These are phyloP conservation scores for Triticum monococcum DNA, from an alignment of 176 grass and related monocot species.

Conservation along the genomic window DNA sequence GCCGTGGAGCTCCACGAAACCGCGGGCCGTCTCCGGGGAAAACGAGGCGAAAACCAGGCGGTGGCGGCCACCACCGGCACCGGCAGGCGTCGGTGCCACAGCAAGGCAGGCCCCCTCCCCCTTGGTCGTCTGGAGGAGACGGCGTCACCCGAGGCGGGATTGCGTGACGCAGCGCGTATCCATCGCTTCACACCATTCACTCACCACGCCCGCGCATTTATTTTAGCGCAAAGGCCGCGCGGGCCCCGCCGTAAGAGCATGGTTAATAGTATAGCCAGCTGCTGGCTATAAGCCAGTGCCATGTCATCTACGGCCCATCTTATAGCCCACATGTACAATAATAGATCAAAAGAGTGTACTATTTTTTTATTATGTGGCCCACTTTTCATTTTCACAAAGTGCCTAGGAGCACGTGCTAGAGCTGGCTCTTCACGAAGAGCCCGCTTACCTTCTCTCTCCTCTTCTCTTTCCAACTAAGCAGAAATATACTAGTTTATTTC, in stretches of 20 bases:
- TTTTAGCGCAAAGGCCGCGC: conserved; percentile 19
- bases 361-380: too few relatives aligned
- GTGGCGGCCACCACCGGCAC: conserved; percentile 34
- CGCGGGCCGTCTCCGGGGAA: not conserved
- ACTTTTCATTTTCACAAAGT: too few relatives aligned
- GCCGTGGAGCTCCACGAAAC: not conserved
- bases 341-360: too few relatives aligned
- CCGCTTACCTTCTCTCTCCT: too few relatives aligned
- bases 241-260: conserved; percentile 15
- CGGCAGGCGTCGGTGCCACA: conserved; percentile 31
- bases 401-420: too few relatives aligned
- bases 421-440: too few relatives aligned
- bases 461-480: too few relatives aligned
- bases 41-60: not conserved
- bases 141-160: not conserved
- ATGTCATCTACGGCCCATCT: too few relatives aligned
- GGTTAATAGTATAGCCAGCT: too few relatives aligned
- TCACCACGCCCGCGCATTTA: conserved; percentile 16
- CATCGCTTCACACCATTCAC: conserved; percentile 10
- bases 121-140: not conserved
- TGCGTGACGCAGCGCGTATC: conserved; percentile 32
- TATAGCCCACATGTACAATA: too few relatives aligned
- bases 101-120: not conserved
- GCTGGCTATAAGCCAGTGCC: too few relatives aligned
- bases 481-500: too few relatives aligned